Conservation (phyloP, 352 stramenopile species). For the Pythium apleroticum region DNA sequence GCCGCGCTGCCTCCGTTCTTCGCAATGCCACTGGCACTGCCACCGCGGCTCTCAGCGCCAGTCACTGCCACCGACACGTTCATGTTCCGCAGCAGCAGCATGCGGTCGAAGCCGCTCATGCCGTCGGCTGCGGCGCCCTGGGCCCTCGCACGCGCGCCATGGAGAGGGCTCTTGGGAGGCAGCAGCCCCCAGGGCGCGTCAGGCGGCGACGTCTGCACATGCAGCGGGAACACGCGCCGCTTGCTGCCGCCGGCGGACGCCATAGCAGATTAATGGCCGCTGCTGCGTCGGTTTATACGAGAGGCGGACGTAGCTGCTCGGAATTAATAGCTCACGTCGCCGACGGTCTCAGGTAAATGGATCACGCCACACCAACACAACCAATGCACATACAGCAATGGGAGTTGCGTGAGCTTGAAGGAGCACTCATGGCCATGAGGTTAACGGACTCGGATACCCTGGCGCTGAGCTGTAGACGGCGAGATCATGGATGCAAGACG, state of each 20-base stretch:
- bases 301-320: not conserved
- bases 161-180: conserved; percentile 52
- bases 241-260: conserved; percentile 13
- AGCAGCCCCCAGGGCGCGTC: conserved; percentile 27
- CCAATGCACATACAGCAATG: not conserved
- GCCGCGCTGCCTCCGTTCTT: not conserved
- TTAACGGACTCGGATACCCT: no score
- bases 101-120: conserved; percentile 36
- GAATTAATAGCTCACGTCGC: not conserved
- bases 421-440: no score
- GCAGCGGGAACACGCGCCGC: conserved; percentile 45
- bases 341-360: not conserved
- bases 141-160: conserved; percentile 14
- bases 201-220: conserved; percentile 31
- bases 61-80: conserved; percentile 34
- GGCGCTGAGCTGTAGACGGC: not conserved
- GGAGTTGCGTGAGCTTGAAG: not conserved
- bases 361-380: not conserved
- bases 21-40: no score
- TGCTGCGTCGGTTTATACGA: not conserved
- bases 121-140: not conserved
- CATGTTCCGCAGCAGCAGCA: conserved; percentile 56
- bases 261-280: not conserved
- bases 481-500: not conserved
- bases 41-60: not conserved